Base-by-base conservation (phyloP, 306 rosid genomes). In the Malus sylvestris region DNA sequence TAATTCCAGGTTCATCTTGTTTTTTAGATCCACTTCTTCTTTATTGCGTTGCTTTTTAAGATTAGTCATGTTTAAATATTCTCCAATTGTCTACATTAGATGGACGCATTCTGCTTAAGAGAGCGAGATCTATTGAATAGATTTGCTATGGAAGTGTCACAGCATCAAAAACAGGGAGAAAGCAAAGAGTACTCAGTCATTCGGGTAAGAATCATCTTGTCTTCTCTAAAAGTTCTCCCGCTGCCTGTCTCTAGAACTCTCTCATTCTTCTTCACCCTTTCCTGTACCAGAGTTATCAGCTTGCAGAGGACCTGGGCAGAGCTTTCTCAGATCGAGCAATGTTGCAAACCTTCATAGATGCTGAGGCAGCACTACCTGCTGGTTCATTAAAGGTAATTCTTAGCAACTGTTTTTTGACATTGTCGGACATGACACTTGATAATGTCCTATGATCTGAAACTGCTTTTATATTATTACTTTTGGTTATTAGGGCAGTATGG, bases 291-390 rank as follows among this genome's bases (percentile, higher is more conserved):
- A 90, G 96, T 83, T 89, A 89, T 83, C 93, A 87, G 77, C 85
- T 94, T 20, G 98, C 98, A 5, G 88, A 86, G 81, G 97, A 95
- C 80, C 85, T 95, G 74, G 92, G 96, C 65, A 88, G 89, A 92
- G 97, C 96, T 86, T 95, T 89, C 85, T 86, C 98, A 11, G 96
- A 92, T 72, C 85, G 90, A 67, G 81, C 88, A 29, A 81, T 86
- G 73, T 79, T 90, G 80, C 89, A 85, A 77, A 87, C 81, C 10
- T 87, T 92, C 70, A 33, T 88, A 12, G 89, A 90, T 53, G 85
- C 84, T 8, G 98, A 94, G 82, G 84, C 89, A 64, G 62, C 86
- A 40, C 45, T 90, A 80, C 82, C 93, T 14, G 71, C 82, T 57
- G 88, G 90, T 79, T 81, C 89, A 33, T 16, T 88, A 81, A 90